Evolutionary conservation across 2,329 filamentous ascomycete genomes (phyloP).

Genomic region (Chaetothyriales sp.): DNA sequence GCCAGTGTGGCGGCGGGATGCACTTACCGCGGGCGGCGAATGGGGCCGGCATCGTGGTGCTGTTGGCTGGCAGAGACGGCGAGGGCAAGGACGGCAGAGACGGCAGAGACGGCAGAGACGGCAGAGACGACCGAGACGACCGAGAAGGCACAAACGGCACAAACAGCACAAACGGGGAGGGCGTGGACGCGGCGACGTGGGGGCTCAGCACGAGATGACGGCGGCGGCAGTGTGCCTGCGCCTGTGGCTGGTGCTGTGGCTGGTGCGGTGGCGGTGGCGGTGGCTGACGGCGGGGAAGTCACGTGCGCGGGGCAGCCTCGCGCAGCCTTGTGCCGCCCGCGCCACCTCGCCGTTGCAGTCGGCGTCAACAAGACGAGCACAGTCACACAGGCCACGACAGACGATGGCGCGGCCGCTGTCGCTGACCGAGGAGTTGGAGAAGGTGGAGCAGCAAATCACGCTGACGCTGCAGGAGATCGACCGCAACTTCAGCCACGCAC

Average conservation of each 20-base stretch:
- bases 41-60: not conserved
- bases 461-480: constrained; percentile 91
- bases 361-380: no score
- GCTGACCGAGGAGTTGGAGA: constrained; percentile 88
- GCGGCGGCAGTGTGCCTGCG: no score
- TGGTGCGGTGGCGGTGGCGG: no score
- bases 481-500: constrained; percentile 92
- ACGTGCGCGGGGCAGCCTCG: not conserved
- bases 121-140: not conserved
- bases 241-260: no score
- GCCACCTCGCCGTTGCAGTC: no score
- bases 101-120: constrained; percentile 1
- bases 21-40: not conserved
- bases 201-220: no score
- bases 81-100: constrained; percentile 14
- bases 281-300: no score
- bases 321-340: no score
- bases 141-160: no score
- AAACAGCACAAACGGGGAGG: no score
- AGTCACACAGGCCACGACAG: not conserved
- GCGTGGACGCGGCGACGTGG: no score
- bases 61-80: not conserved
- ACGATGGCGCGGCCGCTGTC: constrained; percentile 42
- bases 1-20: not conserved
- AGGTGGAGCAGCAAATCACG: constrained; percentile 90